Conservation (phyloP, 2,329 filamentous ascomycete species). For the Ramularia collo-cygni region DNA sequence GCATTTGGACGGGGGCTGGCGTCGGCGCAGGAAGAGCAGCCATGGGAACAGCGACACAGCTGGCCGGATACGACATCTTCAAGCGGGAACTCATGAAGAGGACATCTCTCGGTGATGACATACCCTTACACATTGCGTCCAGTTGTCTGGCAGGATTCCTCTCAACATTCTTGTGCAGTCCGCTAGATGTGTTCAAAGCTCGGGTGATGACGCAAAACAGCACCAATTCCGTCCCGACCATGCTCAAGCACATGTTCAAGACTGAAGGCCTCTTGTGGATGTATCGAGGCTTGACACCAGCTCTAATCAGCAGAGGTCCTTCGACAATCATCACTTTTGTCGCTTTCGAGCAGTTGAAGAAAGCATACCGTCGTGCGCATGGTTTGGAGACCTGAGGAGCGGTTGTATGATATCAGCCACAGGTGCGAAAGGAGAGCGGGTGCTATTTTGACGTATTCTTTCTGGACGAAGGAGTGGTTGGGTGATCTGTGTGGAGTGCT, state of each 20-base stretch:
- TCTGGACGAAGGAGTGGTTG: no score
- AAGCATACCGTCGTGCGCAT: constrained; percentile 1
- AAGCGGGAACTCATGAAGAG: constrained; percentile 19
- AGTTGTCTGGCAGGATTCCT: constrained; percentile 20
- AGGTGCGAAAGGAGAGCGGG: no score
- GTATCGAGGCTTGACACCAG: constrained; percentile 19
- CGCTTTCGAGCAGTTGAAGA: constrained; percentile 1
- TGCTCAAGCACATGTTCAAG: constrained; percentile 14
- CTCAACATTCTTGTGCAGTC: constrained; percentile 21
- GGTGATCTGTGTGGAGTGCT: no score
- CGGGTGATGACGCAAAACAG: constrained; percentile 17
- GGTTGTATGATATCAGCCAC: no score
- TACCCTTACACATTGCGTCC: constrained; percentile 17
- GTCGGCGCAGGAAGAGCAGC: constrained; percentile 18
- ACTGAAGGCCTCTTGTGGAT: constrained; percentile 18
- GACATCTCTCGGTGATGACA: constrained; percentile 15
- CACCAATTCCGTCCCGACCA: constrained; percentile 10
- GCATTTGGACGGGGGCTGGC: constrained; percentile 21
- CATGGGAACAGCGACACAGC: constrained; percentile 16
- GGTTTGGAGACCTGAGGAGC: background rate
- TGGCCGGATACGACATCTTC: constrained; percentile 21
- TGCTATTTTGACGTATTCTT: no score
- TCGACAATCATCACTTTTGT: constrained; percentile 10
- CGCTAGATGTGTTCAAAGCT: constrained; percentile 21
- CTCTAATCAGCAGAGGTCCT: constrained; percentile 20